Conservation (phyloP, 108 stramenopile genomes). For the Nannochloropsis oceanica region DNA sequence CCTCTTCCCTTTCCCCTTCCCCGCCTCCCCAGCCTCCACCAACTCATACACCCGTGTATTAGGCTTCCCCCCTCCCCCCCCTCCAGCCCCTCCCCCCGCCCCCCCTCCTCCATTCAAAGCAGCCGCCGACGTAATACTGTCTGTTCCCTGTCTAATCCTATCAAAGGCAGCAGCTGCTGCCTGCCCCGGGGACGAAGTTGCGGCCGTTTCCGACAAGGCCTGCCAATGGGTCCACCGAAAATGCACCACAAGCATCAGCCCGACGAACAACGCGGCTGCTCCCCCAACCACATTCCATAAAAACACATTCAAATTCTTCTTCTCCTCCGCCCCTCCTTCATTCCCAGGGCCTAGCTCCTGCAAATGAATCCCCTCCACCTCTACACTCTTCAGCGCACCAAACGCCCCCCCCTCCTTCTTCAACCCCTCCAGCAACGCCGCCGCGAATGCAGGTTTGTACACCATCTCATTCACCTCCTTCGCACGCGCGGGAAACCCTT, state of each 20-base stretch:
- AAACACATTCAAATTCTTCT: background rate
- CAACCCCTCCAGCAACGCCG: background rate
- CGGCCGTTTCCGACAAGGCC: background rate
- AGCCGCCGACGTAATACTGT: background rate
- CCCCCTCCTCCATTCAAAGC: background rate
- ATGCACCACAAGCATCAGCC: background rate
- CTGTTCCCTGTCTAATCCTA: background rate
- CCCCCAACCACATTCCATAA: background rate
- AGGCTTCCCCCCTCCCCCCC: background rate
- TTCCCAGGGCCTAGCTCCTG: background rate
- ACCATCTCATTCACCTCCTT: background rate
- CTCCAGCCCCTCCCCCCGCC: background rate
- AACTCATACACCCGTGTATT: too few species aligned
- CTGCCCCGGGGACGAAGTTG: background rate
- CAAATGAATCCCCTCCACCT: background rate
- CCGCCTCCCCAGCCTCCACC: too few species aligned
- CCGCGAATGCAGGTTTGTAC: background rate
- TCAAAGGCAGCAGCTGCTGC: background rate
- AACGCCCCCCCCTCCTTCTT: background rate
- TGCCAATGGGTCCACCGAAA: background rate
- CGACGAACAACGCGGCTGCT: background rate
- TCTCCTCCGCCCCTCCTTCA: background rate
- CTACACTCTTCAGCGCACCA: background rate
- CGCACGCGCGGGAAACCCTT: background rate
- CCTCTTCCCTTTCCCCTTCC: too few species aligned